Evolutionary conservation across 352 stramenopile species (phyloP), one percentile per base, ranked within the genome.

Genomic region (Pythium coloratum): DNA sequence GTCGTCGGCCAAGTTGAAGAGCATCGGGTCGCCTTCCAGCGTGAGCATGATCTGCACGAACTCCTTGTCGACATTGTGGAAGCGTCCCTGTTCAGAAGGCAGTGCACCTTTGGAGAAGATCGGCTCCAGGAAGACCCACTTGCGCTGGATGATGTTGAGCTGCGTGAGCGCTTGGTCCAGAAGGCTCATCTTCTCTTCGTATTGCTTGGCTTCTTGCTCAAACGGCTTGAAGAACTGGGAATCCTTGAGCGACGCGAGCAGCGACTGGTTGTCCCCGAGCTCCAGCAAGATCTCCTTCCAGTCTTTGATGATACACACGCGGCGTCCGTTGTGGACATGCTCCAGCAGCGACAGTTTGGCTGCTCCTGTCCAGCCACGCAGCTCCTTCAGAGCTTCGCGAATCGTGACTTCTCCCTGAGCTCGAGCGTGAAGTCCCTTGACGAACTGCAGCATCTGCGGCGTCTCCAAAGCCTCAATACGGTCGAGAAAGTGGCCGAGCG

Each of bases 141-240:
- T 98, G 50, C 96, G 85, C 76, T 99, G 96, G 44, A 98, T 96
- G 8, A 89, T 53, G 68, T 98, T 97, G 30, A 98, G 75, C 59
- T 94, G 81, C 8, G 76, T 79, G 0, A 98, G 60, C 16, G 81
- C 84, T 32, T 95, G 78, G 60, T 98, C 90, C 0, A 98, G 69
- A 13, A 90, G 61, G 8, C 78, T 77, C 80, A 98, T 95, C 64
- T 97, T 96, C 24, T 80, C 81, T 67, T 99, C 92, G 70, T 98
- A 97, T 42, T 94, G 82, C 42, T 74, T 81, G 3, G 91, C 94
- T 44, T 97, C 82, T 56, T 96, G 88, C 62, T 96, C 91, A 67
- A 99, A 99, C 4, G 91, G 80, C 53, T 97, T 98, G 78, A 98
- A 98, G 75, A 98, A 98, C 50, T 95, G 92, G 20, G 92, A 98